Conservation (phyloP, 148 eudicot species). For the Selenicereus undatus region DNA sequence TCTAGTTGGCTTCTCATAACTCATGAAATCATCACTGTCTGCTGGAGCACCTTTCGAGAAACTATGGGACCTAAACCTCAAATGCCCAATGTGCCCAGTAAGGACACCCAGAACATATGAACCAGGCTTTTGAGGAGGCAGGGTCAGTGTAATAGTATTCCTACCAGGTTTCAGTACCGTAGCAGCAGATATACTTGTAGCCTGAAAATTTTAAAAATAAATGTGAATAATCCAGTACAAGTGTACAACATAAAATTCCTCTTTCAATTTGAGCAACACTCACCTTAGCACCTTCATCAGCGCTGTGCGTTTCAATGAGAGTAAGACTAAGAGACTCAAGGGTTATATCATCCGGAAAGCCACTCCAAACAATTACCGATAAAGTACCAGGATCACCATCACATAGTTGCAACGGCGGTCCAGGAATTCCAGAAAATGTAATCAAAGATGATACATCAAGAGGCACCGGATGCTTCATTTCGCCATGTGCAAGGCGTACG, state of each 20-base stretch:
- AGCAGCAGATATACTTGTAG: slow-evolving; percentile 61
- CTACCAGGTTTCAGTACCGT: slow-evolving; percentile 81
- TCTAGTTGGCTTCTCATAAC: slow-evolving; percentile 96
- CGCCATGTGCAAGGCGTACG: slow-evolving; percentile 77
- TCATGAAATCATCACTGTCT: slow-evolving; percentile 97
- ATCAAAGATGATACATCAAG: slow-evolving; percentile 90
- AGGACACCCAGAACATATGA: slow-evolving; percentile 95
- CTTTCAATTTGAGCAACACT: slow-evolving; percentile 9
- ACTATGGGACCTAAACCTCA: slow-evolving; percentile 97
- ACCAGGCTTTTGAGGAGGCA: slow-evolving; percentile 98
- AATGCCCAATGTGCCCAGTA: slow-evolving; percentile 92
- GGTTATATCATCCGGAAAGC: slow-evolving; percentile 93
- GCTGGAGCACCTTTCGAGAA: slow-evolving; percentile 89
- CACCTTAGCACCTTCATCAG: slow-evolving; percentile 98
- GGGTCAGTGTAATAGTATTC: slow-evolving; percentile 65
- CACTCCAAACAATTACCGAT: slow-evolving; percentile 87
- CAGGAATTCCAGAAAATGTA: slow-evolving; percentile 86
- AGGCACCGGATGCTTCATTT: slow-evolving; percentile 92
- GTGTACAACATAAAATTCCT: neutral
- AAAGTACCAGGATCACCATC: slow-evolving; percentile 96
- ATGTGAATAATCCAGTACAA: slow-evolving; percentile 11
- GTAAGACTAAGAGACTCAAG: slow-evolving; percentile 91
- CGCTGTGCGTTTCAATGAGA: slow-evolving; percentile 71
- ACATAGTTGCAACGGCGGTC: slow-evolving; percentile 78
- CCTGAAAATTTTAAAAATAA: slow-evolving; percentile 38